A percentile compares a stretch with the other conserved stretches of the same genome.
phyloP scores from a whole-genome alignment of 2,329 filamentous ascomycete genomes.

The Fusarium concolor region DNA sequence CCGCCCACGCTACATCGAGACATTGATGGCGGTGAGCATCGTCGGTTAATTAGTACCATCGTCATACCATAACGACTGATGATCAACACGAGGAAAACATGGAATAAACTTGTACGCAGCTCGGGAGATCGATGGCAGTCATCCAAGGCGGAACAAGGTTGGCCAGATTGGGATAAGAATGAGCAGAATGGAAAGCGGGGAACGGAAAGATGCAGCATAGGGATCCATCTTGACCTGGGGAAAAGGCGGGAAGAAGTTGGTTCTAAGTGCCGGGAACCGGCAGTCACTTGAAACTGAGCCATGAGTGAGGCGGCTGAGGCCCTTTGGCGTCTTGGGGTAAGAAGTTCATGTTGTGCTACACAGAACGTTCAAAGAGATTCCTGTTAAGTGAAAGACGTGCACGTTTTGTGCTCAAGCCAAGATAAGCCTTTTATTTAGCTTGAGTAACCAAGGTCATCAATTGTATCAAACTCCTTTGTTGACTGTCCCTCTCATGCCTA shows the following conservation, averaged over 20 bases:
- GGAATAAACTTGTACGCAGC: background rate
- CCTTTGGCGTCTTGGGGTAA: background rate
- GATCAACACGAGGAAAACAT: background rate
- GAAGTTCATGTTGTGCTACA: background rate
- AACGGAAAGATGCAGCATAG: conserved; percentile 1
- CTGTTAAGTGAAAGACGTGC: background rate
- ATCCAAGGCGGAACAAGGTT: background rate
- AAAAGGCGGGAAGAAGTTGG: background rate
- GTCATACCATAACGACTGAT: background rate
- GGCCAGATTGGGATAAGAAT: conserved; percentile 4
- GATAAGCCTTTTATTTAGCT: background rate
- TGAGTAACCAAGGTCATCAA: conserved; percentile 1
- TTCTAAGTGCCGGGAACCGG: conserved; percentile 18
- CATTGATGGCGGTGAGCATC: conserved; percentile 19
- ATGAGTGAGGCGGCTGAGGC: background rate
- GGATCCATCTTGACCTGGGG: conserved; percentile 6
- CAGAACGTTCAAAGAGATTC: conserved; percentile 1
- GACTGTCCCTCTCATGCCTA: background rate
- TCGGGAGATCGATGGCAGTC: background rate
- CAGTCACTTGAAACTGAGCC: conserved; percentile 10
- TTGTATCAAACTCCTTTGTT: background rate
- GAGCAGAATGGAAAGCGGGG: conserved; percentile 1
- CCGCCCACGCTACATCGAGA: background rate
- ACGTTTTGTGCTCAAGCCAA: background rate
- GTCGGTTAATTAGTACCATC: background rate